Evolutionary conservation across 75 land plant genomes (phyloP).

Genomic region (Ceratopteris richardii): DNA sequence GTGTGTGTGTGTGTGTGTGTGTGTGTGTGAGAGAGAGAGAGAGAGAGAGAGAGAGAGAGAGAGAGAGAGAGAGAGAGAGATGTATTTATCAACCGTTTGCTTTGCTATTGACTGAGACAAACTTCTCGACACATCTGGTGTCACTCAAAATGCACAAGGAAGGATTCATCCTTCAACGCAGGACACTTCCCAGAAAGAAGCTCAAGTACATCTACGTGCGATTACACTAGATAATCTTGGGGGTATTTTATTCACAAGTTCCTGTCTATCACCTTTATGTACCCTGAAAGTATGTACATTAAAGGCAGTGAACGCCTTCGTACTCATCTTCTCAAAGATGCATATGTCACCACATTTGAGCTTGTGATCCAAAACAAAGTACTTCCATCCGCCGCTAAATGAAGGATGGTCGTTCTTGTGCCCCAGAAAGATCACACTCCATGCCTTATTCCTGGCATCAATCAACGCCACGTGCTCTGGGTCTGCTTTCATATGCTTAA

Average conservation of each 20-base stretch:
- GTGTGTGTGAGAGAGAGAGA: no score
- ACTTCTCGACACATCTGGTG: no score
- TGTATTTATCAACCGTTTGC: no score
- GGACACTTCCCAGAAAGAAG: no score
- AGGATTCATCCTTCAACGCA: no score
- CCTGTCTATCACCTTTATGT: neutral
- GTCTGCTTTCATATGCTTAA: neutral
- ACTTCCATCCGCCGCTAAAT: constrained; percentile 5
- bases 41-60: no score
- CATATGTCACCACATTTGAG: constrained; percentile 7
- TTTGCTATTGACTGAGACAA: no score
- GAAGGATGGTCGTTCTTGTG: neutral
- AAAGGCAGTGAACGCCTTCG: neutral
- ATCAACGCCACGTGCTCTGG: neutral
- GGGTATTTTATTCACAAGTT: neutral
- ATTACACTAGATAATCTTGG: neutral
- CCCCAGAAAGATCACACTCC: neutral
- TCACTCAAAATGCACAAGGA: no score
- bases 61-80: no score
- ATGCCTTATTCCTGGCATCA: neutral
- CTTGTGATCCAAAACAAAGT: neutral
- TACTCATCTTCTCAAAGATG: neutral
- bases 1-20: no score
- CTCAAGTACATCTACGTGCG: neutral
- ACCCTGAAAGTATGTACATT: neutral